Conservation (phyloP, 2,329 filamentous ascomycete species). For the Teratosphaeria gauchensis region DNA sequence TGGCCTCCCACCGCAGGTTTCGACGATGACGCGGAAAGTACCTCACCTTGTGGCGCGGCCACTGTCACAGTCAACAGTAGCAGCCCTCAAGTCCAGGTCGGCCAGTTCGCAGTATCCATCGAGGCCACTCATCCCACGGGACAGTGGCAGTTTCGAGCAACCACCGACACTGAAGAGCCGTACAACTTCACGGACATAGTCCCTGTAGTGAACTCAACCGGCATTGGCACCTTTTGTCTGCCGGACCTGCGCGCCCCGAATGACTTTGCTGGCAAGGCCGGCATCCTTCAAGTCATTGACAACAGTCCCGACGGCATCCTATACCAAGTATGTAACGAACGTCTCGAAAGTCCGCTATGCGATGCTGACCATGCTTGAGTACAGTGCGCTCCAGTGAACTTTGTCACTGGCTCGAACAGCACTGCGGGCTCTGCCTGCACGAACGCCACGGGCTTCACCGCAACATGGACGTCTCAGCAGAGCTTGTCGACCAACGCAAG, state of each 20-base stretch:
- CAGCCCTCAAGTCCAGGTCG: slow-evolving; percentile 18
- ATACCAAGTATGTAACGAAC: slow-evolving; percentile 19
- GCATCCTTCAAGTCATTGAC: slow-evolving; percentile 23
- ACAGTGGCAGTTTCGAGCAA: slow-evolving; percentile 20
- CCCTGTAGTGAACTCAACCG: slow-evolving; percentile 17
- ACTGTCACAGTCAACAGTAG: slow-evolving; percentile 14
- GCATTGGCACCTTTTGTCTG: slow-evolving; percentile 21
- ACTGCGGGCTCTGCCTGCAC: slow-evolving; percentile 18
- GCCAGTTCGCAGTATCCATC: slow-evolving; percentile 19
- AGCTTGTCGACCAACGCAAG: neutral
- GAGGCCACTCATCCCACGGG: slow-evolving; percentile 18
- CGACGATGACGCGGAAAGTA: slow-evolving; percentile 18
- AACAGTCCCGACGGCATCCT: slow-evolving; percentile 18
- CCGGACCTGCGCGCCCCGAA: slow-evolving; percentile 15
- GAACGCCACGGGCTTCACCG: slow-evolving; percentile 19
- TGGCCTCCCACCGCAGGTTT: slow-evolving; percentile 27
- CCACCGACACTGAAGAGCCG: slow-evolving; percentile 17
- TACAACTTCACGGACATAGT: slow-evolving; percentile 23
- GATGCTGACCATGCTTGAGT: neutral
- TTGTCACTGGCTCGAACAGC: slow-evolving; percentile 20
- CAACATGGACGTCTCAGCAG: slow-evolving; percentile 11
- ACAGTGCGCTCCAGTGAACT: slow-evolving; percentile 24
- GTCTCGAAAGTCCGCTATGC: neutral
- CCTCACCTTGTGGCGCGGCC: slow-evolving; percentile 20
- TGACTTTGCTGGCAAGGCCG: slow-evolving; percentile 18